Base-by-base conservation (phyloP, 1,284 basidiomycete genomes). In the Cutaneotrichosporon sp. region DNA sequence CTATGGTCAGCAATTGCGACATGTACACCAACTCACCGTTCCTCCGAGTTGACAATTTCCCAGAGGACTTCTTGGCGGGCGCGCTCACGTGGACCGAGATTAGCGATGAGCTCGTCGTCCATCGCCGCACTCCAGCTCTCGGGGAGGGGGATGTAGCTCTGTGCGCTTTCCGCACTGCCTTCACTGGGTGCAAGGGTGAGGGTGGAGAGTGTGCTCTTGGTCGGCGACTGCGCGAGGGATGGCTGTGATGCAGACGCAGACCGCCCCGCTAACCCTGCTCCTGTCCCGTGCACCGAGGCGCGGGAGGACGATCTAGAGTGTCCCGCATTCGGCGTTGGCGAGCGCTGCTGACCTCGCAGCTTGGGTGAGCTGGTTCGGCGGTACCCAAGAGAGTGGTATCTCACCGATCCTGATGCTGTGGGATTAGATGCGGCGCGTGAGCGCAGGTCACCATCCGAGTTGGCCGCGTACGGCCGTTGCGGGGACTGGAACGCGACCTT, bases 21-120 rank as follows among this genome's bases (percentile, higher is more conserved):
- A 34, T 17, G 47, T 33, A 8, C 42, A 49, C 39, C 20, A 38
- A 80, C 80, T 66, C 66, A 91, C 88, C 92, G 82, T 72, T 97
- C 93, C 75, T 97, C 94, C 64, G 89, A 92, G 34, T 89, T 88
- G 42, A 98, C 93, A 62, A 98, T 97, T 77, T 98, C 94, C 81
- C 92, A 97, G 29, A 98, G 75, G 3, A 97, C 94, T 77, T 98
- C 94, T 72, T 97, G 94, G 46, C 94, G 81, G 26, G 91, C 97
- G 47, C 94, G 83, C 71, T 98, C 94, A 52, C 92, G 82, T 20
- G 90, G 85, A 19, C 91, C 90, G 19, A 98, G 79, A 68, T 98
- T 94, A 37, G 85, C 85, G 8, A 97, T 90, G 27, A 98, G 82
- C 70, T 98, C 94, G 53, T 90, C 88, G 69, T 96, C 89, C 8